Base-by-base conservation (phyloP, 2,329 filamentous ascomycete genomes). In the Neoarthrinium moseri region DNA sequence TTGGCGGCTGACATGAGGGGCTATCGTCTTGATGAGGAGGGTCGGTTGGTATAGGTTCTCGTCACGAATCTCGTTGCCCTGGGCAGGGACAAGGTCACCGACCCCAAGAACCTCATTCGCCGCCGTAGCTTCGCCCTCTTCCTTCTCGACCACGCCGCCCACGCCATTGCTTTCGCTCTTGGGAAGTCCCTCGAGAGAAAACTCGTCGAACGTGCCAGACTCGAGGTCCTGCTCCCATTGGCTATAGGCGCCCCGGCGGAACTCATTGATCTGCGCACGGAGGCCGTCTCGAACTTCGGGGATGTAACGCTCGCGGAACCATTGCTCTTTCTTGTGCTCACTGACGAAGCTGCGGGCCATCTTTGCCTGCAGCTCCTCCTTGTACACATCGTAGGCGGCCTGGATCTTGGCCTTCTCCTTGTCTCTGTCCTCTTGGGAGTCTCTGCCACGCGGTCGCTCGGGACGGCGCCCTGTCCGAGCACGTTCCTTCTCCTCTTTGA, bases 221-320 rank as follows among this genome's bases (percentile, higher is more conserved):
- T 92, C 87, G 12, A 99, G 70, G 60, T 97, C 92, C 51, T 84
- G 84, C 60, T 92, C 86, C 92, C 94, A 99, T 57, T 94, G 89
- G 37, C 78, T 81, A 66, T 94, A 96, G 43, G 84, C 81, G 12
- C 81, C 83, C 32, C 85, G 83, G 37, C 95, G 86, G 62, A 89
- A 91, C 37, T 91, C 86, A 65, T 86, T 87, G 43, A 97, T 73
- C 58, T 89, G 86, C 49, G 75, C 73, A 46, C 87, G 84, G 59
- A 96, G 82, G 2, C 80, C 77, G 54, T 91, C 85, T 43, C 89
- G 79, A 45, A 92, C 83, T 55, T 94, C 89, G 1, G 89, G 81
- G 23, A 95, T 85, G 58, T 99, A 99, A 63, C 90, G 85, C 68
- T 99, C 94, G 57, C 86, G 89, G 71, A 99, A 99, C 94, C 94